Evolutionary conservation across 2,329 filamentous ascomycete genomes (phyloP).

Genomic region (Aspergillus calidoustus): DNA sequence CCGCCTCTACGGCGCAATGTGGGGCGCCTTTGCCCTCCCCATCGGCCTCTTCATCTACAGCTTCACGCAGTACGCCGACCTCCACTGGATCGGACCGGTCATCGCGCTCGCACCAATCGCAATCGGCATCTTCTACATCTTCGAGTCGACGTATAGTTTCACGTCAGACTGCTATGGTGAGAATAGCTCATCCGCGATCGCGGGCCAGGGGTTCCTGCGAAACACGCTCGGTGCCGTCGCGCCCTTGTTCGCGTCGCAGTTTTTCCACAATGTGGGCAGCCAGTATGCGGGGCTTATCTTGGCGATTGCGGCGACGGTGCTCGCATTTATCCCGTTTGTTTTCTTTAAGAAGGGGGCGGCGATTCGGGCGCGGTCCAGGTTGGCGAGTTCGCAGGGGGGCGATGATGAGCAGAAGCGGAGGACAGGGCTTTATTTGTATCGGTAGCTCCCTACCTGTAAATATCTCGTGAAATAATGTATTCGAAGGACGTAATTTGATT

Average conservation of each 20-base stretch:
- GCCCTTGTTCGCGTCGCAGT: conserved; percentile 57
- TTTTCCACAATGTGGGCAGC: conserved; percentile 59
- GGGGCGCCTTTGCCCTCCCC: conserved; percentile 53
- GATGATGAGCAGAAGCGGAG: conserved; percentile 1
- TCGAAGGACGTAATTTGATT: too few relatives aligned
- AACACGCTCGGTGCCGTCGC: conserved; percentile 59
- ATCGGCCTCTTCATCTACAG: conserved; percentile 59
- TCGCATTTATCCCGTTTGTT: conserved; percentile 36
- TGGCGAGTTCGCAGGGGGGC: conserved; percentile 25
- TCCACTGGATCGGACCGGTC: conserved; percentile 56
- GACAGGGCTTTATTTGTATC: background rate
- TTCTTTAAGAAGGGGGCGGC: conserved; percentile 36
- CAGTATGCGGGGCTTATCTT: conserved; percentile 58
- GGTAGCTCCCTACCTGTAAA: background rate
- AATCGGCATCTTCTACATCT: conserved; percentile 59
- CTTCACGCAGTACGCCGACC: conserved; percentile 57
- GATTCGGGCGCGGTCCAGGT: conserved; percentile 36
- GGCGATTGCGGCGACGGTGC: conserved; percentile 50
- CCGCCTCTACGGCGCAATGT: conserved; percentile 56
- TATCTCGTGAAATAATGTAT: too few relatives aligned
- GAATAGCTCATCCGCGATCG: conserved; percentile 46
- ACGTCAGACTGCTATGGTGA: conserved; percentile 59
- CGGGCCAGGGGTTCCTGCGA: conserved; percentile 57
- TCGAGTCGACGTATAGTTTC: conserved; percentile 51
- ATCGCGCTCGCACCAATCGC: conserved; percentile 57